Evolutionary conservation across 2,329 filamentous ascomycete genomes (phyloP).

Genomic region (Neopestalotiopsis sp.): DNA sequence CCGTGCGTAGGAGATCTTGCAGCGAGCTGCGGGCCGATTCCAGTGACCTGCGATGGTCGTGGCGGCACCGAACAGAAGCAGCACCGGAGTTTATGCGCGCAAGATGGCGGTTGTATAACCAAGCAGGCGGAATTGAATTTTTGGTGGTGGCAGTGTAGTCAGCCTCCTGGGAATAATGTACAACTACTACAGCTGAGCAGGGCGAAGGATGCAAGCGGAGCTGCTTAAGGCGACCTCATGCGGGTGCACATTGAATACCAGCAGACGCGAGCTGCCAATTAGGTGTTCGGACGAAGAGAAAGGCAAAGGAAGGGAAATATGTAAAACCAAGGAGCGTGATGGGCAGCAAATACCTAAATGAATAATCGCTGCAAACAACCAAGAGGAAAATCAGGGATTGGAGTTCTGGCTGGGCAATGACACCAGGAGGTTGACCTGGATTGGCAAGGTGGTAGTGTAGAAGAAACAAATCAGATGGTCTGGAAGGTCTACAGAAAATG

Average conservation of each 20-base stretch:
- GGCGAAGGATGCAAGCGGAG: not conserved
- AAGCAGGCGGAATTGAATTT: not conserved
- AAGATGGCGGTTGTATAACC: not conserved
- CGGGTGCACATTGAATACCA: constrained; percentile 3
- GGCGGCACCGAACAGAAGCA: not conserved
- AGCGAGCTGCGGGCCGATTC: not conserved
- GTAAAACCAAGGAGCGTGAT: constrained; percentile 1
- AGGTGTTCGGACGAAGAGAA: not conserved
- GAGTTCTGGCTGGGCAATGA: not conserved
- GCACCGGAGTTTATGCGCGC: not conserved
- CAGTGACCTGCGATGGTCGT: not conserved
- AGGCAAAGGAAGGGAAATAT: not conserved
- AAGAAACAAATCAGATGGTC: constrained; percentile 3
- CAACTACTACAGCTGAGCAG: constrained; percentile 1
- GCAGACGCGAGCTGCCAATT: not conserved
- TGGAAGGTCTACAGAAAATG: constrained; percentile 4
- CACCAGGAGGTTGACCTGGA: constrained; percentile 2
- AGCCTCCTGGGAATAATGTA: not conserved
- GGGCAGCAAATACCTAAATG: not conserved
- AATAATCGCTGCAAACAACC: not conserved
- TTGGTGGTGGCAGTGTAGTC: not conserved
- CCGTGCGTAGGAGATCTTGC: not conserved
- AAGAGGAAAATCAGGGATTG: not conserved
- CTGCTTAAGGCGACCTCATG: not conserved
- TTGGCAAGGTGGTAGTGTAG: not conserved